Evolutionary conservation across 495 filamentous ascomycete genomes (phyloP), one percentile per base, ranked within the genome.

Genomic region (Aspergillus biplanus): DNA sequence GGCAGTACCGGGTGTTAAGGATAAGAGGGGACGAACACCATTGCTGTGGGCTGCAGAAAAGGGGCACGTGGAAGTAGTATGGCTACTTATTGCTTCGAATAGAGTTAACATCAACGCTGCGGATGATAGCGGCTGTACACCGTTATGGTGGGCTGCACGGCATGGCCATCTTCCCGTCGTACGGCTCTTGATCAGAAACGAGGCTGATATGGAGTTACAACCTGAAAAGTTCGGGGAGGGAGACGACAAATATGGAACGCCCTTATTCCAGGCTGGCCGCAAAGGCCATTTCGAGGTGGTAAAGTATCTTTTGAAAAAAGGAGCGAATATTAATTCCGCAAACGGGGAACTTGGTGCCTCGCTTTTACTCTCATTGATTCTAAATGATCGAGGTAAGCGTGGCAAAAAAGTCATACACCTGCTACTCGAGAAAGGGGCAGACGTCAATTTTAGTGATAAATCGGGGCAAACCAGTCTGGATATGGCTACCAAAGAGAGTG

Each of bases 381-480:
- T 68, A 32, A 63, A 61, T 57, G 69, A 69, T 44, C 59, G 67
- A 11, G 64, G 54, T 48, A 69, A 65, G 54, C 58, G 53, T 9
- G 63, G 63, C 2, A 33, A 65, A 47, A 57, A 65, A 31, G 66
- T 74, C 50, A 52, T 72, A 32, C 34, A 55, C 37, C 27, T 74
- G 18, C 62, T 80, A 6, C 60, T 83, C 7, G 61, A 73, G 12
- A 74, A 72, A 59, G 76, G 73, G 1, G 78, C 80, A 3, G 69
- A 81, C 53, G 61, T 73, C 46, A 72, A 82, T 53, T 67, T 69
- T 5, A 66, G 66, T 52, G 74, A 78, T 56, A 52, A 49, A 6
- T 33, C 62, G 1, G 71, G 73, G 33, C 71, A 75, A 47, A 80
- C 78, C 3, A 71, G 70, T 5, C 65, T 83, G 6, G 79, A 82